Percentiles rank a stretch among this genome's conserved stretches.
Evolutionary conservation across 768 basidiomycete genomes (phyloP).

Genomic region (Lentinula lateritia): DNA sequence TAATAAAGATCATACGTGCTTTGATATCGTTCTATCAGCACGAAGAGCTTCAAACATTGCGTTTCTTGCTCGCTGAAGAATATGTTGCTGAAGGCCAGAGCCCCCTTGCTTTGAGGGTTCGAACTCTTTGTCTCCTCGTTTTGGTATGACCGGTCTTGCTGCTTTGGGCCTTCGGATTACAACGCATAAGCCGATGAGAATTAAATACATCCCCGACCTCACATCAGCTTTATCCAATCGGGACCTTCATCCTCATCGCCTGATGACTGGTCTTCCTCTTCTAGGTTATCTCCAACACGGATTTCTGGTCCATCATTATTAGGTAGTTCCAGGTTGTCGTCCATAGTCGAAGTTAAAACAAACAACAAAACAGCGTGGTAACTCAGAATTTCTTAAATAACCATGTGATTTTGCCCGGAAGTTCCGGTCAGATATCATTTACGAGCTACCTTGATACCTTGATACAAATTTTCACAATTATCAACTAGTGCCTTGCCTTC

Average conservation of each 20-base stretch:
- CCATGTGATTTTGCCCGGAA: no score
- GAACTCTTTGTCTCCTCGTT: slow-evolving; percentile 96
- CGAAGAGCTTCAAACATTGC: slow-evolving; percentile 87
- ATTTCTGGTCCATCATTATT: slow-evolving; percentile 23
- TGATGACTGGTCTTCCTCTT: slow-evolving; percentile 44
- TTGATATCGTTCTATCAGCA: slow-evolving; percentile 68
- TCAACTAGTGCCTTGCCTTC: slow-evolving; percentile 44
- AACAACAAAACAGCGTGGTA: not conserved
- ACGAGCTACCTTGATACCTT: slow-evolving; percentile 8
- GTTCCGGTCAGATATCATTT: not conserved
- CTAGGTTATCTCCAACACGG: slow-evolving; percentile 22
- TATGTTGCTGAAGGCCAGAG: slow-evolving; percentile 73
- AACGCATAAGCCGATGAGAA: slow-evolving; percentile 8
- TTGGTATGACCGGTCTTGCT: slow-evolving; percentile 76
- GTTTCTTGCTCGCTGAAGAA: slow-evolving; percentile 70
- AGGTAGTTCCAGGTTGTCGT: slow-evolving; percentile 52
- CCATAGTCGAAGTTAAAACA: slow-evolving; percentile 33
- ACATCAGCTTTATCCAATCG: slow-evolving; percentile 84
- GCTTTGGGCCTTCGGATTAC: slow-evolving; percentile 26
- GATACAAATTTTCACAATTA: slow-evolving; percentile 52
- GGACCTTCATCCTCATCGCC: slow-evolving; percentile 68
- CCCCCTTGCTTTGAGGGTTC: slow-evolving; percentile 65
- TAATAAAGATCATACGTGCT: slow-evolving; percentile 35
- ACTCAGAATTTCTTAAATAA: not conserved
- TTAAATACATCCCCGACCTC: slow-evolving; percentile 13